A percentile compares a stretch with the other conserved stretches of the same genome.
Evolutionary conservation across 495 filamentous ascomycete genomes (phyloP).

Genomic region (Penicillium salamii): DNA sequence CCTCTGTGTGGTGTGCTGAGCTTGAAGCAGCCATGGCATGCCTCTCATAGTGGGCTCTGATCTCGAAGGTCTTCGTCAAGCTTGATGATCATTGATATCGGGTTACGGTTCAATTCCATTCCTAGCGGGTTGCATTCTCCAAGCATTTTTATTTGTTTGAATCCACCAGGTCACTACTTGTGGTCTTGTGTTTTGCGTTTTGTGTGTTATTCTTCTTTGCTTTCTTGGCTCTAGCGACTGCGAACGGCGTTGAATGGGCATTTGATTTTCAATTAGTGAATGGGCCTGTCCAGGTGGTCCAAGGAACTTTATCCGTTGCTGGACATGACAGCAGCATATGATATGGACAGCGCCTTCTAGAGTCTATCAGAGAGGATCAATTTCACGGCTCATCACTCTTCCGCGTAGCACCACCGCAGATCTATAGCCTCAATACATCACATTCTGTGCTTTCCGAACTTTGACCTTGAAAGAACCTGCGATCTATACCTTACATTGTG

Average conservation of each 20-base stretch:
- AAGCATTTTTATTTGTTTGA: background rate
- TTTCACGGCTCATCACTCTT: conserved; percentile 3
- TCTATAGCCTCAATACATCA: too few relatives aligned
- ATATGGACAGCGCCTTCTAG: background rate
- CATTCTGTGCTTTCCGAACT: too few relatives aligned
- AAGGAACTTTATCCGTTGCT: too few relatives aligned
- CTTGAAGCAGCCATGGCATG: too few relatives aligned
- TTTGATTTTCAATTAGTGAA: conserved; percentile 53
- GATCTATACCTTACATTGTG: too few relatives aligned
- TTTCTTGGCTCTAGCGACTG: conserved; percentile 17
- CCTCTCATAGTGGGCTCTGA: too few relatives aligned
- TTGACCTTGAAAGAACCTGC: too few relatives aligned
- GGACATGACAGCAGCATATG: background rate
- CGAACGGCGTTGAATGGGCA: conserved; percentile 38
- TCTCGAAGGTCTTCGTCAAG: too few relatives aligned
- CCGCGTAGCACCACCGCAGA: background rate
- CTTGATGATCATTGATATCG: background rate
- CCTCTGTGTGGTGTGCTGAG: conserved; percentile 68
- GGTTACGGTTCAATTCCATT: background rate
- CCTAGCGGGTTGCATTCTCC: background rate
- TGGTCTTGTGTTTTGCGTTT: background rate
- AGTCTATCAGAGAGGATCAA: conserved; percentile 26
- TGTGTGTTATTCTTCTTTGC: conserved; percentile 1
- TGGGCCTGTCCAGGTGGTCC: too few relatives aligned
- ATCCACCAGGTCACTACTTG: conserved; percentile 11